Conservation (phyloP, 208 protist genomes). For the Crithidia bombi region DNA sequence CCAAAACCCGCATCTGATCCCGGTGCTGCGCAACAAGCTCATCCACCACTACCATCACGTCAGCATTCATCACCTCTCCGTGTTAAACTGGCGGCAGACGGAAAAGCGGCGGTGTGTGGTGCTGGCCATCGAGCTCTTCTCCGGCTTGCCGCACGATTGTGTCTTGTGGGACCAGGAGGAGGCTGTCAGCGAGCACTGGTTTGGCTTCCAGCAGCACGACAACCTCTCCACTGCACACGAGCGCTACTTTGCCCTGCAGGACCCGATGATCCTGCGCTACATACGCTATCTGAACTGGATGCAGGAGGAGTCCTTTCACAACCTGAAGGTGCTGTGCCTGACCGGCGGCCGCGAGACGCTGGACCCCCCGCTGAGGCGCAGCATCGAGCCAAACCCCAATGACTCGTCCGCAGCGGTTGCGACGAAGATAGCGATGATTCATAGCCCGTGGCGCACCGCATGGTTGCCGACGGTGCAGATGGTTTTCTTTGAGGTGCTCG, state of each 20-base stretch:
- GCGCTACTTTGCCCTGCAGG: slow-evolving; percentile 62
- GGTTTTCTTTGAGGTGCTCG: slow-evolving; percentile 76
- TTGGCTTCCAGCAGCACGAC: slow-evolving; percentile 78
- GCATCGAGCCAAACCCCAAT: slow-evolving; percentile 60
- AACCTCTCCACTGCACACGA: slow-evolving; percentile 78
- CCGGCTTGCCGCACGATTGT: slow-evolving; percentile 86
- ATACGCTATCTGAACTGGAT: slow-evolving; percentile 88
- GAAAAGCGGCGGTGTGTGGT: slow-evolving; percentile 79
- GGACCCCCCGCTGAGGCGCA: slow-evolving; percentile 56
- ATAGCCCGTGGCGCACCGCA: slow-evolving; percentile 77
- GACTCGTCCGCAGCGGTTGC: slow-evolving; percentile 59
- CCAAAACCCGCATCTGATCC: slow-evolving; percentile 74
- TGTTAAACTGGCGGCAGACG: slow-evolving; percentile 82
- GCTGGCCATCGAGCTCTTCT: slow-evolving; percentile 82
- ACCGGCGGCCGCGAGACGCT: slow-evolving; percentile 79
- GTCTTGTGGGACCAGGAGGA: slow-evolving; percentile 76
- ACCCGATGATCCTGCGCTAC: slow-evolving; percentile 85
- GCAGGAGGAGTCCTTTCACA: slow-evolving; percentile 88
- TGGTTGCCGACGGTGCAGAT: slow-evolving; percentile 84
- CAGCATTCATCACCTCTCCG: slow-evolving; percentile 73
- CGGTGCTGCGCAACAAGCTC: slow-evolving; percentile 68
- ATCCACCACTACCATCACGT: slow-evolving; percentile 87
- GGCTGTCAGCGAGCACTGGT: slow-evolving; percentile 85
- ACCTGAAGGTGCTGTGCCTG: slow-evolving; percentile 81
- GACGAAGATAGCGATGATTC: slow-evolving; percentile 71